phyloP scores from a whole-genome alignment of 2,329 filamentous ascomycete genomes.

The Penicillium sp. region DNA sequence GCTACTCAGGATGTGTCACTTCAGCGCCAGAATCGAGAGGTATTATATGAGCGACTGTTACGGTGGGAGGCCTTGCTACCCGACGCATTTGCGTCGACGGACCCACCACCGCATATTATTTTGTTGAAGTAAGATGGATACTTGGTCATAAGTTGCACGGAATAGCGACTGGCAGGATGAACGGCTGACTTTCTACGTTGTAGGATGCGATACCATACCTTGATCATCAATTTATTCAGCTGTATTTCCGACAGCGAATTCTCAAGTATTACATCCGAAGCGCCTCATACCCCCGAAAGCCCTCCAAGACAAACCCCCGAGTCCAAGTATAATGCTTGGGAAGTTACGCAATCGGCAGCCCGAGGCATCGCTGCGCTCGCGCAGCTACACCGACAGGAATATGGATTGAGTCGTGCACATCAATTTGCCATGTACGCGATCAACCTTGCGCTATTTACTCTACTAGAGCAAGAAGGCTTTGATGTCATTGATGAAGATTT shows the following conservation, averaged over 20 bases:
- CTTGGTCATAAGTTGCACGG: background rate
- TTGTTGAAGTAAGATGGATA: constrained; percentile 27
- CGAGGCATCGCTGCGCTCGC: constrained; percentile 32
- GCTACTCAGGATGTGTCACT: constrained; percentile 6
- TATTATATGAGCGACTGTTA: constrained; percentile 30
- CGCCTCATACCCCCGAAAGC: constrained; percentile 32
- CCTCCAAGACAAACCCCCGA: constrained; percentile 18
- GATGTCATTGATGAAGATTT: constrained; percentile 38
- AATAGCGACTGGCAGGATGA: background rate
- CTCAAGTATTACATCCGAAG: constrained; percentile 17
- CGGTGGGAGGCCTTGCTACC: constrained; percentile 34
- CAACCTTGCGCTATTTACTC: constrained; percentile 38
- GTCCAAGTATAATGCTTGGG: constrained; percentile 21
- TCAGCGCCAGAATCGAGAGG: constrained; percentile 25
- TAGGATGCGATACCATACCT: constrained; percentile 38
- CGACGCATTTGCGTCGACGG: constrained; percentile 24
- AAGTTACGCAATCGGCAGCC: constrained; percentile 31
- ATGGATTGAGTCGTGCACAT: constrained; percentile 36
- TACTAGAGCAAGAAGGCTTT: constrained; percentile 31
- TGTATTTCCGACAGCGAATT: constrained; percentile 24
- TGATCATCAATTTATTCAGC: constrained; percentile 38
- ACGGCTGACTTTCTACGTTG: background rate
- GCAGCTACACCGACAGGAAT: constrained; percentile 33
- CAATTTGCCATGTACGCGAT: constrained; percentile 41
- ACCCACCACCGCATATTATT: constrained; percentile 35